Evolutionary conservation across 148 eudicot species (phyloP), one percentile per base, ranked within the genome.

Genomic region (Agrostemma githago): DNA sequence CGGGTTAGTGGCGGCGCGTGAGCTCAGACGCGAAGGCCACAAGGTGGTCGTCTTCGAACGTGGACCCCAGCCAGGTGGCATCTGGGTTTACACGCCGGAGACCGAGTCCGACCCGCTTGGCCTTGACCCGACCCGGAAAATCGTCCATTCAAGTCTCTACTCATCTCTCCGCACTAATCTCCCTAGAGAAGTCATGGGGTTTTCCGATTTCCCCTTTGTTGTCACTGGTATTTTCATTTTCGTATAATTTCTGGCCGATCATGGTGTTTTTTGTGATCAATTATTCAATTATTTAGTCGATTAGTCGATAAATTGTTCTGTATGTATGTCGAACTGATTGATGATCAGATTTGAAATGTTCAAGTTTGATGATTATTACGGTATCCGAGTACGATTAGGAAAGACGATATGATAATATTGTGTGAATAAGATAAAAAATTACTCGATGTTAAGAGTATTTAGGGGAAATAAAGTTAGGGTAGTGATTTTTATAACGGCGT

Each of bases 161-260:
- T 81, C 78, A 2, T 95, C 98, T 6, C 88, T 95, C 41, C 85
- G 98, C 46, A 88, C 93, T 48, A 95, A 92, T 79, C 80, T 92
- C 16, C 90, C 98, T 8, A 72, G 96, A 70, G 88, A 95, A 76
- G 84, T 79, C 4, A 91, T 95, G 97, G 97, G 98, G 12, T 95
- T 78, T 64, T 79, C 85, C 72, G 96, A 75, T n/a, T 92, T 79
- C 78, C 98, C 98, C 54, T 95, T 95, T 71, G 77, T 82, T 62
- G 42, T 83, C 44, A 79, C 75, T 64, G 72, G 84, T 84, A 77
- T 15, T 10, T 44, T 70, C 16, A 5, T 51, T 17, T 3, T 4
- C 44, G 0, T 12, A 21, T 12, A 26, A 26, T 26, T 26, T 26
- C 34, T 26, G 34, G 34, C 34, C 34, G 34, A 26, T 26, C 34